These are phyloP conservation scores for Lasiosphaeriaceae sp. DNA, from an alignment of 495 filamentous ascomycete species.

Conservation along the genomic window DNA sequence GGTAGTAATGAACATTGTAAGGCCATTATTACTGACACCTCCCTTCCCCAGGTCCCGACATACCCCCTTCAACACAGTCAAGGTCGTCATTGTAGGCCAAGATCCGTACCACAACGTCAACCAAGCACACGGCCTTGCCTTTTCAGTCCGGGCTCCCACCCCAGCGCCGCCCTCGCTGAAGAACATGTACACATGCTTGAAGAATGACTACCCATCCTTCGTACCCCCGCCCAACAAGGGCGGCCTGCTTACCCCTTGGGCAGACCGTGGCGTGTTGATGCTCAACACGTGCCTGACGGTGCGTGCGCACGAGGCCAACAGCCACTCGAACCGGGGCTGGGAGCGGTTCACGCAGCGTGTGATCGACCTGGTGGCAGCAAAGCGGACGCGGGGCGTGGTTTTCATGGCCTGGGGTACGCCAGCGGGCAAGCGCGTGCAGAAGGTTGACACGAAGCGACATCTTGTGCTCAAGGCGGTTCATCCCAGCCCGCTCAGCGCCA, in stretches of 20 bases:
- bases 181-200: conserved; percentile 87
- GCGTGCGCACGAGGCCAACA: conserved; percentile 77
- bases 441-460: conserved; percentile 68
- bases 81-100: conserved; percentile 87
- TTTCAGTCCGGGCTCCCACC: conserved; percentile 88
- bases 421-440: conserved; percentile 68
- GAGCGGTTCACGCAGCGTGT: conserved; percentile 87
- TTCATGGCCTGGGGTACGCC: conserved; percentile 91
- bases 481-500: conserved; percentile 84
- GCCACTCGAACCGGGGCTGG: conserved; percentile 81
- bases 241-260: conserved; percentile 88
- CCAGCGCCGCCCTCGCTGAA: conserved; percentile 78
- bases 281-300: conserved; percentile 94
- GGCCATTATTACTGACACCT: background rate
- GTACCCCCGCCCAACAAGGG: conserved; percentile 65
- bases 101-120: conserved; percentile 95
- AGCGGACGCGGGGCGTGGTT: conserved; percentile 74
- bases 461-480: conserved; percentile 80
- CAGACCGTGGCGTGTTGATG: conserved; percentile 83
- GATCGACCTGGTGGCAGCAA: conserved; percentile 77
- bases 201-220: conserved; percentile 84
- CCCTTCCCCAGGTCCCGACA: conserved; percentile 67
- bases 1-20: no score
- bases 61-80: conserved; percentile 82
- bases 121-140: conserved; percentile 93